phyloP scores from a whole-genome alignment of 441 rosid genomes.

The Melastoma candidum region DNA sequence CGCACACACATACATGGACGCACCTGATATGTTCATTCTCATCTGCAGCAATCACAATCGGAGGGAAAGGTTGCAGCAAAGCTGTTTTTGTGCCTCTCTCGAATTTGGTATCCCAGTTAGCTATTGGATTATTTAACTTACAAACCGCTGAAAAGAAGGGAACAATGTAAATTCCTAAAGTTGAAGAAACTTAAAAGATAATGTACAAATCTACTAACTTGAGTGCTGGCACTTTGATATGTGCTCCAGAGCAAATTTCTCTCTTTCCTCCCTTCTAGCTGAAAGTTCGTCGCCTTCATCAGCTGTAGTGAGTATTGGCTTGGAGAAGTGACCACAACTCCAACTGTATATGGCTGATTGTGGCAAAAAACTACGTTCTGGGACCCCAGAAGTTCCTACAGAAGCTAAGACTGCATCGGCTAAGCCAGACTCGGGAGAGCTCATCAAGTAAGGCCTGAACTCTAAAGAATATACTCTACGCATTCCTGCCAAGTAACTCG shows the following conservation, averaged over 20 bases:
- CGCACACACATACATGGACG: constrained; percentile 5
- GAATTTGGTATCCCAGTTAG: constrained; percentile 89
- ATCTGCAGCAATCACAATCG: constrained; percentile 93
- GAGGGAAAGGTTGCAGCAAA: constrained; percentile 83
- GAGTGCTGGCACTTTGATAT: constrained; percentile 90
- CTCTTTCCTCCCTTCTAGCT: constrained; percentile 81
- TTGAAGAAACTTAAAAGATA: constrained; percentile 11
- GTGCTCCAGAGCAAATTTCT: constrained; percentile 73
- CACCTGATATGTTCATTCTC: constrained; percentile 92
- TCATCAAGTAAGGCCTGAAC: constrained; percentile 78
- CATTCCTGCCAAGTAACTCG: constrained; percentile 68
- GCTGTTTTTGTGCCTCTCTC: constrained; percentile 82
- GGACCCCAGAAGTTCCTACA: constrained; percentile 39
- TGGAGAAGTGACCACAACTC: constrained; percentile 97
- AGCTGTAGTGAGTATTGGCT: constrained; percentile 74
- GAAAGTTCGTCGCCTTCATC: constrained; percentile 78
- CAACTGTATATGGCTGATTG: constrained; percentile 87
- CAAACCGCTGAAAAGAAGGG: constrained; percentile 48
- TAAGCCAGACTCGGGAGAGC: constrained; percentile 86
- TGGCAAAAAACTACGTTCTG: constrained; percentile 83
- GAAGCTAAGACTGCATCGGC: constrained; percentile 85
- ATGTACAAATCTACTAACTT: constrained; percentile 26
- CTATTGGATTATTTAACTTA: constrained; percentile 73
- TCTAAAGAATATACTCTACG: constrained; percentile 94
- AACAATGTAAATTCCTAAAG: constrained; percentile 13